A percentile compares a stretch with the other conserved stretches of the same genome.
Conservation (phyloP, 2,329 filamentous ascomycete species). For the Erysiphe neolycopersici region DNA sequence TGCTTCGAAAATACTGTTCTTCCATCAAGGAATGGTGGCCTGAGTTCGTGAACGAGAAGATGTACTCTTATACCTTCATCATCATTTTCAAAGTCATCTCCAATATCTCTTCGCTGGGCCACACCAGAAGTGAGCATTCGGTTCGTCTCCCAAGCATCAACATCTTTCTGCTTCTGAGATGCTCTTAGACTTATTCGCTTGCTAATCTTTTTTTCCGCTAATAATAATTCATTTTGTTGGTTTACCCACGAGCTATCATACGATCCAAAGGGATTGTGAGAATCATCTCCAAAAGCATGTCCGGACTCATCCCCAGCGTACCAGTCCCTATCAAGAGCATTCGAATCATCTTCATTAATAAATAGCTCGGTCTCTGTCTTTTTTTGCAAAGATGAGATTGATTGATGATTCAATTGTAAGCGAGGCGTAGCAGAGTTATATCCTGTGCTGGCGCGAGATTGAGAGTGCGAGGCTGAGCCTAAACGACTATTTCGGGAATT, state of each 20-base stretch:
- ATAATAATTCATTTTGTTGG: slow-evolving; percentile 42
- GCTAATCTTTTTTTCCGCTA: slow-evolving; percentile 60
- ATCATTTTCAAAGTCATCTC: slow-evolving; percentile 65
- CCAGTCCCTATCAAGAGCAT: slow-evolving; percentile 72
- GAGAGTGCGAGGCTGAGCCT: slow-evolving; percentile 16
- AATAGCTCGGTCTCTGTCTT: slow-evolving; percentile 35
- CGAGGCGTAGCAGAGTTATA: slow-evolving; percentile 13
- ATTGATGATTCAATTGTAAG: slow-evolving; percentile 11
- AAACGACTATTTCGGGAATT: slow-evolving; percentile 5
- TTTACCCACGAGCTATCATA: slow-evolving; percentile 45
- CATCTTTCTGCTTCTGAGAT: slow-evolving; percentile 72
- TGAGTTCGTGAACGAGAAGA: slow-evolving; percentile 74
- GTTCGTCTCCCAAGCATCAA: slow-evolving; percentile 96
- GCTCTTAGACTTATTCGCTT: slow-evolving; percentile 43
- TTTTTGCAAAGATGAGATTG: slow-evolving; percentile 20
- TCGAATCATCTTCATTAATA: slow-evolving; percentile 39
- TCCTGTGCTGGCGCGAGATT: slow-evolving; percentile 13
- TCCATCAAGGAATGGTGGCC: slow-evolving; percentile 83
- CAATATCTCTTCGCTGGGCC: slow-evolving; percentile 63
- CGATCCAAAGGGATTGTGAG: slow-evolving; percentile 74
- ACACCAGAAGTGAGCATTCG: slow-evolving; percentile 94
- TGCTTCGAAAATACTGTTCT: slow-evolving; percentile 95
- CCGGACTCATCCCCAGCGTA: slow-evolving; percentile 68
- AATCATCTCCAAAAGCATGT: slow-evolving; percentile 68
- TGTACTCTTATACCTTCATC: slow-evolving; percentile 77